These are phyloP conservation scores for Rhinocladiella mackenziei DNA, from an alignment of 2,329 filamentous ascomycete genomes.

Conservation along the genomic window DNA sequence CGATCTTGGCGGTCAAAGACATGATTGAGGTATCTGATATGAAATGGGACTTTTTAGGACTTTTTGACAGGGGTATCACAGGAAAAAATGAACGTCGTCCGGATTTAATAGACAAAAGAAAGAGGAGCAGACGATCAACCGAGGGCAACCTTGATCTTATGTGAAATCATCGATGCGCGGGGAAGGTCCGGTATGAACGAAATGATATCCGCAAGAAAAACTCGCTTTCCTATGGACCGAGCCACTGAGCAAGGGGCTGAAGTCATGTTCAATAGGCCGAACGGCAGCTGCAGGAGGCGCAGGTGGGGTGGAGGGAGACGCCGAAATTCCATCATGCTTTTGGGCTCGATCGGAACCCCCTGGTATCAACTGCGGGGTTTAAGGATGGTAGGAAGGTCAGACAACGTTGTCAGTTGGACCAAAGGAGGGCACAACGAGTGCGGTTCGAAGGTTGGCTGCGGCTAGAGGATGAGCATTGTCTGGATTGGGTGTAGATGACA, in stretches of 20 bases:
- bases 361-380: conserved; percentile 17
- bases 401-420: conserved; percentile 7
- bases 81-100: neutral
- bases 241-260: conserved; percentile 16
- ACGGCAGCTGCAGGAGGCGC: conserved; percentile 6
- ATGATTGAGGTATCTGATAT: conserved; percentile 31
- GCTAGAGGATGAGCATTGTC: too few relatives aligned
- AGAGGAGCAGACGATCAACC: conserved; percentile 34
- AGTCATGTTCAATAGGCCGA: conserved; percentile 12
- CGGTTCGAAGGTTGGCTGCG: conserved; percentile 3
- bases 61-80: conserved; percentile 24
- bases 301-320: conserved; percentile 8
- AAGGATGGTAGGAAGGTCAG: conserved; percentile 7
- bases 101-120: conserved; percentile 29
- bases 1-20: conserved; percentile 39
- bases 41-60: conserved; percentile 3
- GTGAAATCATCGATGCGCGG: conserved; percentile 25
- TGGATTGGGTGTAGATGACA: too few relatives aligned
- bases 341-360: conserved; percentile 5
- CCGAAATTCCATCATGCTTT: conserved; percentile 13
- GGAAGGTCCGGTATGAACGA: conserved; percentile 16
- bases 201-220: neutral
- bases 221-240: conserved; percentile 30
- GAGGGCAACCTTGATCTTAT: conserved; percentile 23
- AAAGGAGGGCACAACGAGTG: conserved; percentile 10